phyloP scores from a whole-genome alignment of 2,329 filamentous ascomycete genomes.

The Colletotrichum musae region DNA sequence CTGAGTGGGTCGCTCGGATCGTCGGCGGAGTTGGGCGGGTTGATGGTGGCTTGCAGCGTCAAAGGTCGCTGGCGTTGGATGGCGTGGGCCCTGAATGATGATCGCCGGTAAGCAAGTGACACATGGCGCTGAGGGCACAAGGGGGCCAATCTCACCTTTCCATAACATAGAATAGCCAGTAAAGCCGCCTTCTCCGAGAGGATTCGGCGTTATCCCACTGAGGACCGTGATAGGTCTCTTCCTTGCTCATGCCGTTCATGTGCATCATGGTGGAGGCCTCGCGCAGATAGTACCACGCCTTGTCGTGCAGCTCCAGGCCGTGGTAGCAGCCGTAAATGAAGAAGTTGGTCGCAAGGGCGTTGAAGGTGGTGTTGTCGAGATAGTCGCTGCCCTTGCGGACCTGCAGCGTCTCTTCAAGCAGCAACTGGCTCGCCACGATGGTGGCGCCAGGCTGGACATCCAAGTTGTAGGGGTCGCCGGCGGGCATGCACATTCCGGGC shows the following conservation, averaged over 20 bases:
- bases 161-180: constrained; percentile 80
- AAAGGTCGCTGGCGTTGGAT: constrained; percentile 79
- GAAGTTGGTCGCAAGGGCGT: constrained; percentile 80
- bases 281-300: constrained; percentile 84
- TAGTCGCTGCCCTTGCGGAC: constrained; percentile 76
- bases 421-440: constrained; percentile 74
- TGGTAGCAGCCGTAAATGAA: constrained; percentile 83
- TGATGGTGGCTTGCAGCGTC: constrained; percentile 78
- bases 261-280: constrained; percentile 81
- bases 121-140: constrained; percentile 6
- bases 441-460: constrained; percentile 72
- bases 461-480: constrained; percentile 68
- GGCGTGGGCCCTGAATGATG: constrained; percentile 72
- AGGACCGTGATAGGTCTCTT: constrained; percentile 68
- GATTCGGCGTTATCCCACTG: constrained; percentile 72
- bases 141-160: constrained; percentile 70
- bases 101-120: constrained; percentile 27
- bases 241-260: constrained; percentile 73
- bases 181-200: constrained; percentile 75
- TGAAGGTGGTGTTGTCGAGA: constrained; percentile 68
- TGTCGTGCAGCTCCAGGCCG: constrained; percentile 79
- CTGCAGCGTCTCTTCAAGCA: constrained; percentile 78
- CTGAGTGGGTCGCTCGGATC: constrained; percentile 70
- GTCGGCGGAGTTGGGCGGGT: constrained; percentile 73
- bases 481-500: constrained; percentile 75